Percentiles rank a stretch among this genome's conserved stretches.
Evolutionary conservation across 106 monocot genomes (phyloP).

Genomic region (Allium fistulosum): DNA sequence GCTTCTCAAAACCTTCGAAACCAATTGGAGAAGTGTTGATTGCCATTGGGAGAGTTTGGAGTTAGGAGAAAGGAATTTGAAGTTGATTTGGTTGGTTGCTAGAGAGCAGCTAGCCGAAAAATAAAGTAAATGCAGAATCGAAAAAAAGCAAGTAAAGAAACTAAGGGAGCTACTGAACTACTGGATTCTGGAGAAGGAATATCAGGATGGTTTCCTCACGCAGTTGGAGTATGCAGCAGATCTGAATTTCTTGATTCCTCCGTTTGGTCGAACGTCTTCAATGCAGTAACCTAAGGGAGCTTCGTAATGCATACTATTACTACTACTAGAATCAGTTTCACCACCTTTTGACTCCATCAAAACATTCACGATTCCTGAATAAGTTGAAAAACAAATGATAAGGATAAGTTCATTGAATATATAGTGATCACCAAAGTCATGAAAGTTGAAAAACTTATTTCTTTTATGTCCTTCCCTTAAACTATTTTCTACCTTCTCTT

Average conservation of each 20-base stretch:
- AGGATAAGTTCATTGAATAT: neutral
- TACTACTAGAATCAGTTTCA: slow-evolving; percentile 74
- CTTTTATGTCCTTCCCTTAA: too few species aligned
- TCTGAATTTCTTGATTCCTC: slow-evolving; percentile 91
- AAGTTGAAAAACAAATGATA: neutral
- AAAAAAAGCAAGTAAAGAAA: slow-evolving; percentile 2
- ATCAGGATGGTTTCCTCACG: slow-evolving; percentile 87
- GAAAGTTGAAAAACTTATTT: too few species aligned
- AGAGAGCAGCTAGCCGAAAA: slow-evolving; percentile 60
- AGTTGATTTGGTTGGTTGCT: slow-evolving; percentile 19
- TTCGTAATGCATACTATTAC: slow-evolving; percentile 66
- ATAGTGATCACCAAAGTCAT: too few species aligned
- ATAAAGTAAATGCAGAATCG: neutral
- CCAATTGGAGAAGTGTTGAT: slow-evolving; percentile 50
- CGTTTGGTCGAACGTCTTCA: slow-evolving; percentile 90
- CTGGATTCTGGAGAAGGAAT: slow-evolving; percentile 10
- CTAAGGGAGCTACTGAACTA: slow-evolving; percentile 32
- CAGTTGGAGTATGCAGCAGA: slow-evolving; percentile 99
- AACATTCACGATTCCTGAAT: slow-evolving; percentile 55
- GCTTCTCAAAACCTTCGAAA: slow-evolving; percentile 96
- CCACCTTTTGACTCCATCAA: slow-evolving; percentile 95
- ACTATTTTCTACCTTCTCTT: too few species aligned
- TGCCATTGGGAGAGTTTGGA: slow-evolving; percentile 20
- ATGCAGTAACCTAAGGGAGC: slow-evolving; percentile 86
- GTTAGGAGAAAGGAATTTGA: slow-evolving; percentile 1